These are phyloP conservation scores for Salix dunnii DNA, from an alignment of 345 rosid species.

Conservation along the genomic window DNA sequence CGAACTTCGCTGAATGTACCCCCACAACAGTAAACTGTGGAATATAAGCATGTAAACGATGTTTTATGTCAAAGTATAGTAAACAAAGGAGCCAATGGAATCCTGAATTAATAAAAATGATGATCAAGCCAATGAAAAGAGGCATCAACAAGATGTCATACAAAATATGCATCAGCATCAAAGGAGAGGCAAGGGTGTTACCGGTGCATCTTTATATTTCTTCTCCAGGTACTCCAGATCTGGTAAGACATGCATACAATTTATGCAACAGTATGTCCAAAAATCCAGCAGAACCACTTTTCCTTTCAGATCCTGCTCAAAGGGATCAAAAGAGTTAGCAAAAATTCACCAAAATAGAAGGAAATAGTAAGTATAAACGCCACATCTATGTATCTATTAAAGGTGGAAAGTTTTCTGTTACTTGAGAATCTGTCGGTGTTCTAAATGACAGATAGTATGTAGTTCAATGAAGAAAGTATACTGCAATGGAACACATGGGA, in stretches of 20 bases:
- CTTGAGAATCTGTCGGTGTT: not conserved
- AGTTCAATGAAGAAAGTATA: too few relatives aligned
- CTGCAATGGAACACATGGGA: not conserved
- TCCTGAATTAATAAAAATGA: not conserved
- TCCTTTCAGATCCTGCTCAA: conserved; percentile 77
- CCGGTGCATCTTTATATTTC: conserved; percentile 83
- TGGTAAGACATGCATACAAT: conserved; percentile 90
- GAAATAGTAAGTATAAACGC: not conserved
- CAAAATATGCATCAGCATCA: not conserved
- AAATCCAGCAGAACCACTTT: conserved; percentile 91
- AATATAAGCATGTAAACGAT: conserved; percentile 3
- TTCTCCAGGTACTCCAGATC: conserved; percentile 87
- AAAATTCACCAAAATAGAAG: too few relatives aligned
- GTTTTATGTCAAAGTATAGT: not conserved
- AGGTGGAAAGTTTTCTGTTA: not conserved
- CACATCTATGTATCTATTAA: too few relatives aligned
- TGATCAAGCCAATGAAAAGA: not conserved
- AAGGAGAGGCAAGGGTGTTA: conserved; percentile 31
- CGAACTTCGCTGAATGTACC: conserved; percentile 96
- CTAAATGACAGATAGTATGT: not conserved
- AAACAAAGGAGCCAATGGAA: not conserved
- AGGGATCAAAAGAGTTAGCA: conserved; percentile 10
- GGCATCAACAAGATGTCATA: not conserved
- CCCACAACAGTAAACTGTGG: conserved; percentile 85
- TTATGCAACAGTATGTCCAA: conserved; percentile 97